phyloP scores from a whole-genome alignment of 164 flowering plant species.

The Nymphaea colorata region DNA sequence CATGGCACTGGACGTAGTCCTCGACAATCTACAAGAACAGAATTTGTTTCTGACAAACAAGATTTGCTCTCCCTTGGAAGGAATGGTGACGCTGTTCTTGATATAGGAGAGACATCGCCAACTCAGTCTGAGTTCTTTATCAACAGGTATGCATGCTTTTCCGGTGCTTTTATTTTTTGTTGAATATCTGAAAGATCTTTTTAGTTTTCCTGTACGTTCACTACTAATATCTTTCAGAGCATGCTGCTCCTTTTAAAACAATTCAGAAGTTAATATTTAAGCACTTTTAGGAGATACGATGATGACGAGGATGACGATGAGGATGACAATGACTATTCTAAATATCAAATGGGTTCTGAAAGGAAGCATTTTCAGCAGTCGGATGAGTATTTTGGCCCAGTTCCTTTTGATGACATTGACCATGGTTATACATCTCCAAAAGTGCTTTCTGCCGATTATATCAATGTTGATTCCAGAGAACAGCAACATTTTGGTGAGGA shows the following conservation, averaged over 20 bases:
- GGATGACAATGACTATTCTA: slow-evolving; percentile 52
- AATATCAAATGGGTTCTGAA: slow-evolving; percentile 39
- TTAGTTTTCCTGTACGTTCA: not conserved
- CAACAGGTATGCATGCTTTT: slow-evolving; percentile 39
- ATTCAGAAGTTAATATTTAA: not conserved
- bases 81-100: slow-evolving; percentile 18
- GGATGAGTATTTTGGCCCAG: slow-evolving; percentile 34
- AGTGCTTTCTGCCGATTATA: slow-evolving; percentile 26
- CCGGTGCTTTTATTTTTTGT: not conserved
- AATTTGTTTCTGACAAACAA: slow-evolving; percentile 23
- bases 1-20: slow-evolving; percentile 29
- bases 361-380: slow-evolving; percentile 29
- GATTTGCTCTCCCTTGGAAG: slow-evolving; percentile 21
- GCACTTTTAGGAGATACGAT: not conserved
- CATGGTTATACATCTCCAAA: slow-evolving; percentile 34
- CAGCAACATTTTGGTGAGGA: not conserved
- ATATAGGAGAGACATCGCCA: slow-evolving; percentile 24
- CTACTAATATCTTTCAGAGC: not conserved
- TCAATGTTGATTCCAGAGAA: not conserved
- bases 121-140: slow-evolving; percentile 28
- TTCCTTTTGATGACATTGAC: slow-evolving; percentile 38
- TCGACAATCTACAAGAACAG: slow-evolving; percentile 29
- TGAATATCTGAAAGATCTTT: not conserved
- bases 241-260: not conserved
- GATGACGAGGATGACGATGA: not conserved